These are phyloP conservation scores for Penicillium daleae DNA, from an alignment of 495 filamentous ascomycete species.

Conservation along the genomic window DNA sequence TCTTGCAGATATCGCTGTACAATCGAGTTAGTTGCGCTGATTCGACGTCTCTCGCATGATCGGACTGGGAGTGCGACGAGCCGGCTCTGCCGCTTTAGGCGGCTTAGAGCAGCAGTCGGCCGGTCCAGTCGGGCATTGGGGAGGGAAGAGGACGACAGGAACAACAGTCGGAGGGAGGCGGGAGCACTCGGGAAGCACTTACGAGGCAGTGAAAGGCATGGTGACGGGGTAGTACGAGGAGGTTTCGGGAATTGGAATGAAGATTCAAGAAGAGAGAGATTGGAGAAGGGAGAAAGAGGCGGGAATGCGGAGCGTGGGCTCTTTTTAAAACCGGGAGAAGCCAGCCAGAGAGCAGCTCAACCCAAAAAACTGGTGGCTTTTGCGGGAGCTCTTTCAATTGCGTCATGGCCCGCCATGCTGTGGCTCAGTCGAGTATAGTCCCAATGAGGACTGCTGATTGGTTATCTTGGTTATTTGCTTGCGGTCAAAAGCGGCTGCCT, in stretches of 20 bases:
- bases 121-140: conserved; percentile 58
- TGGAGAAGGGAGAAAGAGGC: conserved; percentile 8
- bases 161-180: too few relatives aligned
- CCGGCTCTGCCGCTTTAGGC: not conserved
- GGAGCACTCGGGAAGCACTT: conserved; percentile 33
- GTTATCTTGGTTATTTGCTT: not conserved
- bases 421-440: conserved; percentile 15
- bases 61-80: not conserved
- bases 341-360: not conserved
- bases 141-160: conserved; percentile 56
- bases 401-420: conserved; percentile 29
- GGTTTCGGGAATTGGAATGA: not conserved
- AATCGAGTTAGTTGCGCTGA: conserved; percentile 1
- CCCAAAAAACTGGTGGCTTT: conserved; percentile 11
- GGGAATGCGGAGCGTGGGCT: conserved; percentile 21
- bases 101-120: not conserved
- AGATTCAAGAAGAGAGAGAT: not conserved
- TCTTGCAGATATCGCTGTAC: conserved; percentile 85
- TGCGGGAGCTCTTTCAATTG: conserved; percentile 21
- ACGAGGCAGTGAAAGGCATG: conserved; percentile 70
- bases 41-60: not conserved
- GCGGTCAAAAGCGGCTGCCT: not conserved
- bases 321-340: conserved; percentile 26
- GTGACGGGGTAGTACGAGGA: conserved; percentile 27
- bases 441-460: too few relatives aligned